Base-by-base conservation (phyloP, 2,329 filamentous ascomycete genomes). In the Fusarium sororula region DNA sequence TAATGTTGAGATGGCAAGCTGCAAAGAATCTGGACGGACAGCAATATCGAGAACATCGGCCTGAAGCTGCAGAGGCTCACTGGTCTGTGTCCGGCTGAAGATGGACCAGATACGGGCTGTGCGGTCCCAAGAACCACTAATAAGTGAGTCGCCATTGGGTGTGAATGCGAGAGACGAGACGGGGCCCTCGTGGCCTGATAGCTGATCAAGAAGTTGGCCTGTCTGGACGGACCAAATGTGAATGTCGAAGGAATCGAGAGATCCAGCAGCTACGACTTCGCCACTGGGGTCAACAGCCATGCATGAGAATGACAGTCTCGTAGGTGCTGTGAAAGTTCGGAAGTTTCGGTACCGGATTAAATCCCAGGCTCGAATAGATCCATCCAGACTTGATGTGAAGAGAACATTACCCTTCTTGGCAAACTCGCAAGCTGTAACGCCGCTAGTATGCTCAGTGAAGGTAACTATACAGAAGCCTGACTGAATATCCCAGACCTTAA, bases 181-280 rank as follows among this genome's bases (percentile, higher is more conserved):
- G 1, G 96, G 96, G 0, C 96, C 96, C 84, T 99, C 96, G 77
- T 99, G 96, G 3, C 96, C 97, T 12, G 95, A 90, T 30, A 99
- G 87, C 75, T 93, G 93, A 81, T 99, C 96, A 11, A 99, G 90
- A 24, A 99, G 87, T 82, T 99, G 96, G 6, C 96, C 96, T 2
- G 96, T 99, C 81, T 99, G 96, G 8, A 99, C 97, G 10, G 94
- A 98, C 96, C 96, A 99, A 71, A 99, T 93, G 83, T 99, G 95
- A 58, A 99, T 94, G 79, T 98, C 96, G 75, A 98, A 98, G 9
- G 95, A 98, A 81, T 99, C 96, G 22, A 97, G 88, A 4, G 96
- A 98, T 6, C 96, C 96, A 15, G 96, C 96, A 68, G 96, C 97
- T 7, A 99, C 93, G 14, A 99, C 94, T 82, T 99, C 97, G 60